Conservation (phyloP, 2,329 filamentous ascomycete species). For the Arthrinium puccinioides region DNA sequence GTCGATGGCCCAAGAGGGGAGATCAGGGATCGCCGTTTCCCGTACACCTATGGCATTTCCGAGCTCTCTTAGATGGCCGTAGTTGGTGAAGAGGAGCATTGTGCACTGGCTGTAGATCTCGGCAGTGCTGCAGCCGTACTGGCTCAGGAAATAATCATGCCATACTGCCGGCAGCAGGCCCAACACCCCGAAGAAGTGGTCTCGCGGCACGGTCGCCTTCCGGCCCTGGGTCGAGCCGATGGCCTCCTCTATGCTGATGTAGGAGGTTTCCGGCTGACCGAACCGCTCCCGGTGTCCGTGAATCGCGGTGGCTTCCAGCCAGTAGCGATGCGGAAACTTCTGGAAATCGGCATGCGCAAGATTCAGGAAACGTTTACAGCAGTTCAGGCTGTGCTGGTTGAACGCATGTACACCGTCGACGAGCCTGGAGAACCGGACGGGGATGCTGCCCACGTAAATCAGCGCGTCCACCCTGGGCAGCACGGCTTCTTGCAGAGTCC, state of each 20-base stretch:
- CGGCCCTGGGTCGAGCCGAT: background rate
- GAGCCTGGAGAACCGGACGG: background rate
- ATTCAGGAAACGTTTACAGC: background rate
- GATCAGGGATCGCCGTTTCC: no score
- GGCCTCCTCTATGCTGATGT: background rate
- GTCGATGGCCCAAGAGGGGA: background rate
- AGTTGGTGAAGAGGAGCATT: background rate
- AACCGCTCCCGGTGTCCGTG: background rate
- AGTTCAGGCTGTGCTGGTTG: background rate
- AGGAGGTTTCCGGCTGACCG: background rate
- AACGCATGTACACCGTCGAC: background rate
- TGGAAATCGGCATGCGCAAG: background rate
- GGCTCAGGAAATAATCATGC: background rate
- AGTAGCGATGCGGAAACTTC: background rate
- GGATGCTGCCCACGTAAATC: background rate
- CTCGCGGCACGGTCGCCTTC: background rate
- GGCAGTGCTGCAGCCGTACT: background rate
- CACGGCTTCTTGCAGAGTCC: background rate
- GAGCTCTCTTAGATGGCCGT: background rate
- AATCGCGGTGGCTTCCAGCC: background rate
- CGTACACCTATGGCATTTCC: background rate
- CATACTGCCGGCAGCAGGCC: background rate
- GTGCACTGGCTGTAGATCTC: background rate
- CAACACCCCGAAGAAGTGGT: slow-evolving; percentile 1
- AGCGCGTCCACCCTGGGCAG: background rate